Base-by-base conservation (phyloP, 495 filamentous ascomycete genomes). In the Daldinia childiae region DNA sequence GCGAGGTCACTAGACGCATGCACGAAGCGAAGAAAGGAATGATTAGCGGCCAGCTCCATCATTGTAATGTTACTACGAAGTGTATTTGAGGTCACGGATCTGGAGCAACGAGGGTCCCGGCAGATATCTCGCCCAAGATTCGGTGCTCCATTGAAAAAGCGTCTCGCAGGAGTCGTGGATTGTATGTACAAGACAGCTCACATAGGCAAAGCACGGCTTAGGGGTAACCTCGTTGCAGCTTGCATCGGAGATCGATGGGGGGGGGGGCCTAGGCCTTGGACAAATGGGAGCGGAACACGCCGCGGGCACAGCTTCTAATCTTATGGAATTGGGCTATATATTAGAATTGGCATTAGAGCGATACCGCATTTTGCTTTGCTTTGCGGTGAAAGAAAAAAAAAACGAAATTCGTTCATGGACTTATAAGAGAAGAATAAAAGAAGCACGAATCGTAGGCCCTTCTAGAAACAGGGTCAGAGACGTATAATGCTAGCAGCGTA, bases 211-310 rank as follows among this genome's bases (percentile, higher is more conserved):
- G 38, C 14, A 9, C 27, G 26, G 15, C 12, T 24, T 26, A 54
- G 55, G 55, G 34, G 55, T 38, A 34, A 39, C 55, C 34, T 58
- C 17, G 17, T 34, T 58, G 55, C 32, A 38, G 30, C 59, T 51
- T 38, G 34, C 45, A 41, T 55, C 30, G 63, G 55, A 56, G 63
- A 59, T 66, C 43, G 30, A 66, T 59, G 32, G 43, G 24, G 36
- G 27, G 27, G 27, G 4, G 21, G 34, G 34, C 34, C 12, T 36
- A 36, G 15, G 39, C n/a, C 19, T 36, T 70, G 61, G 65, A 65
- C 70, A 68, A 73, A 73, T 73, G 43, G 65, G 60, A 68, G 24
- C 38, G 64, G 64, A 36, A 72, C 69, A 73, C 70, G 65, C 69
- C 56, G 45, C 64, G 15, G 24, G 4, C 7, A 11, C 21, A 27